These are phyloP conservation scores for Rhododendron henanense DNA, from an alignment of 148 eudicot genomes.

Conservation along the genomic window DNA sequence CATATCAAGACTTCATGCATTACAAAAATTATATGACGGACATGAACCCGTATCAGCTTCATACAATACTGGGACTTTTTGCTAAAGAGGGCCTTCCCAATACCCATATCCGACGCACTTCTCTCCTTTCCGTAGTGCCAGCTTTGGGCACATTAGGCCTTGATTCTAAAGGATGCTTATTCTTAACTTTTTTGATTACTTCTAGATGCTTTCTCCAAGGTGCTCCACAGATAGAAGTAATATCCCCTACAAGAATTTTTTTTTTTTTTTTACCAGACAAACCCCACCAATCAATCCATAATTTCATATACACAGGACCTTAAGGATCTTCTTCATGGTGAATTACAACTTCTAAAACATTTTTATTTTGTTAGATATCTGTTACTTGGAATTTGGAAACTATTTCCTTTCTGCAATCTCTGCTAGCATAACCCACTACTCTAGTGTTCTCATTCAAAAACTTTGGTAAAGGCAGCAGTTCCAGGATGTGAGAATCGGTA, in stretches of 20 bases:
- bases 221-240: background rate
- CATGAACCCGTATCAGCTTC: too few relatives aligned
- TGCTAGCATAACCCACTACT: background rate
- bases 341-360: background rate
- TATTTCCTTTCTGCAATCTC: background rate
- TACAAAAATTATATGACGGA: background rate
- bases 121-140: background rate
- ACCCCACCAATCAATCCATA: background rate
- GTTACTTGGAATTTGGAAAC: background rate
- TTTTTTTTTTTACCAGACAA: background rate
- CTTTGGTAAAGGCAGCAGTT: background rate
- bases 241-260: background rate
- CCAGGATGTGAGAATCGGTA: background rate
- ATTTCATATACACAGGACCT: background rate
- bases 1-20: background rate
- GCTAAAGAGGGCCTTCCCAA: background rate
- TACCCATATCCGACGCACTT: background rate
- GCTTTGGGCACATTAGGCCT: background rate
- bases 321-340: background rate
- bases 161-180: background rate
- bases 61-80: background rate
- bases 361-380: background rate
- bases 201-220: conserved; percentile 3
- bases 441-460: background rate
- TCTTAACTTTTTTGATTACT: background rate